phyloP scores from a whole-genome alignment of 2,329 filamentous ascomycete genomes.

The Thyridium curvatum region DNA sequence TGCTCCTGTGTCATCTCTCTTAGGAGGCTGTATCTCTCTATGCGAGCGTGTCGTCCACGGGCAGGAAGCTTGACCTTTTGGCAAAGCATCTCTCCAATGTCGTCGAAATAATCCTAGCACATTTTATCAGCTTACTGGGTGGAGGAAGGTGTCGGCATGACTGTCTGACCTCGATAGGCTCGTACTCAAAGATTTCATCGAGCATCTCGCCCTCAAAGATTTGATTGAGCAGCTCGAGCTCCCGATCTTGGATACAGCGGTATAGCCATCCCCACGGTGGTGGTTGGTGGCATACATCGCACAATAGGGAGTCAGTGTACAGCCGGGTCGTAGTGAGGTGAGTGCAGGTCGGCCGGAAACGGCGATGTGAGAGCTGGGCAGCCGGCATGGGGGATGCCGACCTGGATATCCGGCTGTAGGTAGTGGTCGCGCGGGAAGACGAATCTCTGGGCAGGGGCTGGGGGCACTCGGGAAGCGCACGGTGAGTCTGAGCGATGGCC shows the following conservation, averaged over 20 bases:
- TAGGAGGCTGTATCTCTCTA: conserved; percentile 37
- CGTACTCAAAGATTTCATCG: conserved; percentile 1
- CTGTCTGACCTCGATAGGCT: conserved; percentile 5
- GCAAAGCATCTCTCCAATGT: conserved; percentile 23
- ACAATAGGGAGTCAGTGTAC: conserved; percentile 46
- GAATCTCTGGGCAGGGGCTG: too few species aligned
- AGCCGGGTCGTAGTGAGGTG: conserved; percentile 64
- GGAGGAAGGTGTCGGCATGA: too few species aligned
- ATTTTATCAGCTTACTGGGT: too few species aligned
- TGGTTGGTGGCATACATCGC: conserved; percentile 48
- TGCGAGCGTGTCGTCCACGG: conserved; percentile 31
- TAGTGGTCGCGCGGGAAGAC: too few species aligned
- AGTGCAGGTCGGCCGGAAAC: conserved; percentile 42
- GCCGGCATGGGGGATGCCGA: conserved; percentile 4
- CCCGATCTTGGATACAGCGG: conserved; percentile 60
- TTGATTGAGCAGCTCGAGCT: conserved; percentile 30
- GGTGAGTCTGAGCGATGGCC: too few species aligned
- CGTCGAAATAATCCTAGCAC: conserved; percentile 24
- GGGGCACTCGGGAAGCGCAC: too few species aligned
- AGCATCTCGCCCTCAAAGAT: conserved; percentile 11
- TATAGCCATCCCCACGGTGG: conserved; percentile 67
- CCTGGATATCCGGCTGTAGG: neutral
- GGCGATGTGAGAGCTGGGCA: neutral
- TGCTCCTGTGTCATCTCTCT: conserved; percentile 34
- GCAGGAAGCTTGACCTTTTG: conserved; percentile 26